Conservation (phyloP, 2,329 filamentous ascomycete genomes). For the Colletotrichum musae region DNA sequence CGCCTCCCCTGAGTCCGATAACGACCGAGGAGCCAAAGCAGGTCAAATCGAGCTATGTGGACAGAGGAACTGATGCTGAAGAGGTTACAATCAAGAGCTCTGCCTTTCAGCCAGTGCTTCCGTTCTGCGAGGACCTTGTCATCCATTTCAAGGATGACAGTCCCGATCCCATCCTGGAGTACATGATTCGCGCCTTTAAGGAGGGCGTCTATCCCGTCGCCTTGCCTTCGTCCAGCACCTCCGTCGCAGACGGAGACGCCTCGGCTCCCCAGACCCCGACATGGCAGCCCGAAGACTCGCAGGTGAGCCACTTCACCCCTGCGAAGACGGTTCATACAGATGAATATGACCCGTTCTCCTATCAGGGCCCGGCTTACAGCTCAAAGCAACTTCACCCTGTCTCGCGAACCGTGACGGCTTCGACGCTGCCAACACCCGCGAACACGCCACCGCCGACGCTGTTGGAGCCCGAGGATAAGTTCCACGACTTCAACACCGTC, state of each 20-base stretch:
- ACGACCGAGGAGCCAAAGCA: constrained; percentile 42
- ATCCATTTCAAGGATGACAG: constrained; percentile 66
- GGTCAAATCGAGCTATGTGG: constrained; percentile 42
- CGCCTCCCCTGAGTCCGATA: constrained; percentile 40
- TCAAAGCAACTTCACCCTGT: constrained; percentile 19
- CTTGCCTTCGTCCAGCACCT: constrained; percentile 17
- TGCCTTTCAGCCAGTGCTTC: constrained; percentile 61
- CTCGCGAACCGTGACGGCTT: constrained; percentile 43
- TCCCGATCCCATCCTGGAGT: constrained; percentile 59
- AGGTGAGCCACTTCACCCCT: constrained; percentile 6
- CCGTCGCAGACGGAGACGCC: constrained; percentile 28
- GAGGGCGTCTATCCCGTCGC: constrained; percentile 53
- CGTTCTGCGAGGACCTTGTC: constrained; percentile 69
- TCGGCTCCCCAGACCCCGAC: constrained; percentile 25
- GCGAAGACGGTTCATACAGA: constrained; percentile 43
- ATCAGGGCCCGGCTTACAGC: constrained; percentile 38
- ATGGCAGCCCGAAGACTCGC: constrained; percentile 20
- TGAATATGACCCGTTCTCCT: constrained; percentile 65
- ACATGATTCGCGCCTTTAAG: constrained; percentile 63
- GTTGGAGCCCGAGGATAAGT: constrained; percentile 52
- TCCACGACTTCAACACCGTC: constrained; percentile 61
- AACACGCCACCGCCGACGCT: constrained; percentile 57
- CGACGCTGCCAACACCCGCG: constrained; percentile 59
- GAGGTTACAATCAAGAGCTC: constrained; percentile 44
- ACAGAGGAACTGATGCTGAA: constrained; percentile 48